These are phyloP conservation scores for Myriosclerotinia curreyana DNA, from an alignment of 2,329 filamentous ascomycete genomes.

Conservation along the genomic window DNA sequence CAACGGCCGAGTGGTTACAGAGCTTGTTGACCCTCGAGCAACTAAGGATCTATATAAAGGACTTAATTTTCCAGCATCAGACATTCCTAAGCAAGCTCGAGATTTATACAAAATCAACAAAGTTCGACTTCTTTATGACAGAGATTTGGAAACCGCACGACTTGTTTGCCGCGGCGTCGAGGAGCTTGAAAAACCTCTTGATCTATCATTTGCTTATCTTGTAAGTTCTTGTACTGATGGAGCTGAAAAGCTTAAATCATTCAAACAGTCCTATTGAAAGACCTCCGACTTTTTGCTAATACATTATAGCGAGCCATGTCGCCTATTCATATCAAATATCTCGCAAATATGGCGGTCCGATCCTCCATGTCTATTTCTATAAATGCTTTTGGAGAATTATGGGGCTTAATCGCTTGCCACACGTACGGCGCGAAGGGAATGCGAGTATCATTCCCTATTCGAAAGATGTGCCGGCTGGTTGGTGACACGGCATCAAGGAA, in stretches of 20 bases:
- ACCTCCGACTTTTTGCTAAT: neutral
- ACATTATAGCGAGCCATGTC: constrained; percentile 69
- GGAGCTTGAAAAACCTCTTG: constrained; percentile 71
- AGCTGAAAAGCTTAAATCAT: neutral
- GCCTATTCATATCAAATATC: constrained; percentile 83
- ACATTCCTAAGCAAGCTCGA: constrained; percentile 82
- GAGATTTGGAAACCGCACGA: constrained; percentile 74
- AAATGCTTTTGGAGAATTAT: constrained; percentile 79
- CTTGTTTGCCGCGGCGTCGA: constrained; percentile 74
- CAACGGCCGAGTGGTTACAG: constrained; percentile 84
- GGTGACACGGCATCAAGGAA: constrained; percentile 84
- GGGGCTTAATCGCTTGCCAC: constrained; percentile 86
- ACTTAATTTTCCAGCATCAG: constrained; percentile 82
- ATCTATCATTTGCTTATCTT: constrained; percentile 69
- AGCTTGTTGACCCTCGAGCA: constrained; percentile 75
- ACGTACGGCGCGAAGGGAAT: constrained; percentile 74
- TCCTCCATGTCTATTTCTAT: constrained; percentile 94
- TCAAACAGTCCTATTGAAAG: too few species aligned
- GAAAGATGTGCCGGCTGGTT: constrained; percentile 86
- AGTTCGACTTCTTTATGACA: constrained; percentile 81
- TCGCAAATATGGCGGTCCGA: constrained; percentile 85
- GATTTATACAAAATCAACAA: constrained; percentile 91
- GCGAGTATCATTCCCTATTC: constrained; percentile 87
- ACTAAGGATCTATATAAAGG: constrained; percentile 85
- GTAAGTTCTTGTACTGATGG: constrained; percentile 3